Evolutionary conservation across 2,329 filamentous ascomycete species (phyloP), one percentile per base, ranked within the genome.

Genomic region (Cladosporium sp.): DNA sequence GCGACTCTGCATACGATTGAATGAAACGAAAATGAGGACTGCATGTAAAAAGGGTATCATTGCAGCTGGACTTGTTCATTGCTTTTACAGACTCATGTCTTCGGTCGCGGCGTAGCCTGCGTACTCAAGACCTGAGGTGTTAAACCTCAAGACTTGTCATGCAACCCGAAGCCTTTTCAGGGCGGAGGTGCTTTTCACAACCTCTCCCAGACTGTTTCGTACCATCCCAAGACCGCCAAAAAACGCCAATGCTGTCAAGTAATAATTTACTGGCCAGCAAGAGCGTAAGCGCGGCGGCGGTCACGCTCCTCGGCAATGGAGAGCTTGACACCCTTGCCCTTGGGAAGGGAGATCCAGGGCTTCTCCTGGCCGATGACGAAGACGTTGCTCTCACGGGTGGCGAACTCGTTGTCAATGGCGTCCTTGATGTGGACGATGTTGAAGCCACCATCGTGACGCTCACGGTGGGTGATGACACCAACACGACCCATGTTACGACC

Each of bases 401-500:
- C 91, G 79, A 98, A 98, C 74, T 89, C 88, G 87, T 98, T 98
- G 86, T 97, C 93, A 78, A 98, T 92, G 72, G 91, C 92, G 73
- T 98, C 93, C 88, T 98, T 98, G 79, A 98, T 87, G 61, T 68
- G 65, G 76, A 98, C 91, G 72, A 98, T 95, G 85, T 95, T 95
- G 88, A 98, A 98, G 77, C 93, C 93, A 83, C 93, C 93, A 69
- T 98, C 93, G 84, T 98, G 93, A 71, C 93, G 89, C 85, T 98
- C 93, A 83, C 93, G 92, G 85, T 98, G 91, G 70, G 93, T 97
- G 82, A 98, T 95, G 76, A 97, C 92, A 87, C 93, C 93, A 72
- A 98, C 92, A 92, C 93, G 93, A 76, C 93, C 93, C 92, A 97
- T 98, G 89, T 98, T 98, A 75, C 92, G 93, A 85, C 93, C 93